phyloP scores from a whole-genome alignment of 345 rosid genomes.

The Nasturtium officinale region DNA sequence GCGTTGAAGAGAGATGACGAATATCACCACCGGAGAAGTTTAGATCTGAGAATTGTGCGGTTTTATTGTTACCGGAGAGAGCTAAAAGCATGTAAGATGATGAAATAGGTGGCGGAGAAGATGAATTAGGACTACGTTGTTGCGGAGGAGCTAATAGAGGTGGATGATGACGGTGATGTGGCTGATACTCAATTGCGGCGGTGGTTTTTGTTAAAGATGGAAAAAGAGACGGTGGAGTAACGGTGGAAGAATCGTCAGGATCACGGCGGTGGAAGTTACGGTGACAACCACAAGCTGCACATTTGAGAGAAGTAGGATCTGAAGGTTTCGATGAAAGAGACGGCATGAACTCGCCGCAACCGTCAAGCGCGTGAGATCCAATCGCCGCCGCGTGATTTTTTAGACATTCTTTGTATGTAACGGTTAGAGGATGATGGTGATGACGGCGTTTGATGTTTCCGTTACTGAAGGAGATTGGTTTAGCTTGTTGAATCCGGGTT shows the following conservation, averaged over 20 bases:
- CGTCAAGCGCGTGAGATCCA: constrained; percentile 79
- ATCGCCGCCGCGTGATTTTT: constrained; percentile 80
- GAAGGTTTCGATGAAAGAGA: constrained; percentile 48
- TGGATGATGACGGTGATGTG: constrained; percentile 74
- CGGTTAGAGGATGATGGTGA: constrained; percentile 26
- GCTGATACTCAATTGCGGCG: constrained; percentile 59
- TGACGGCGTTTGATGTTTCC: constrained; percentile 73
- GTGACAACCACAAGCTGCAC: constrained; percentile 90
- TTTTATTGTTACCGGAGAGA: constrained; percentile 53
- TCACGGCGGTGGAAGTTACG: constrained; percentile 84
- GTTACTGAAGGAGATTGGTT: constrained; percentile 66
- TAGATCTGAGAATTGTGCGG: constrained; percentile 42
- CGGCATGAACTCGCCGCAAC: constrained; percentile 88
- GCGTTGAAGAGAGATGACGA: not conserved
- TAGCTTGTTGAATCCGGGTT: constrained; percentile 61
- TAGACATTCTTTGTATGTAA: constrained; percentile 67
- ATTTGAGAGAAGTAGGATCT: constrained; percentile 75
- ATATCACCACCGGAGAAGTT: constrained; percentile 27
- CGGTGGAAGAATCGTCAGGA: constrained; percentile 42
- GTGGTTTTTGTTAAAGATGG: constrained; percentile 28
- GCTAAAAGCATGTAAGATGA: constrained; percentile 81
- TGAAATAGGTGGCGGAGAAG: constrained; percentile 73
- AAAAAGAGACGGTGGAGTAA: constrained; percentile 13
- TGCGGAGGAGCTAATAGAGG: constrained; percentile 44
- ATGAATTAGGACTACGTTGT: constrained; percentile 65